A percentile compares a stretch with the other conserved stretches of the same genome.
These are phyloP conservation scores for Capsella rubella DNA, from an alignment of 441 rosid species.

Conservation along the genomic window DNA sequence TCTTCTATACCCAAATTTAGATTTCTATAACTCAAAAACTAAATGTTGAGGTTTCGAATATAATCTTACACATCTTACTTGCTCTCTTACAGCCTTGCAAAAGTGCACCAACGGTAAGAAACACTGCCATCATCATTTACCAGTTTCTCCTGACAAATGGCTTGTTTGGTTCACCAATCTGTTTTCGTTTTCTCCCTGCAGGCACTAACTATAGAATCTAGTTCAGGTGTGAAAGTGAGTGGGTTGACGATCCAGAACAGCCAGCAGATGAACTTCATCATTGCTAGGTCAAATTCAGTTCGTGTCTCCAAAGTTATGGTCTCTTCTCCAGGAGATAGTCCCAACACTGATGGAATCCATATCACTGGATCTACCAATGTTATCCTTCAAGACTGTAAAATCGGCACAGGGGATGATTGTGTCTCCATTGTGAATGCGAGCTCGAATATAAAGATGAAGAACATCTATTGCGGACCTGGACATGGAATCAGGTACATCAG, in stretches of 20 bases:
- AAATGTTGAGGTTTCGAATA: conserved; percentile 71
- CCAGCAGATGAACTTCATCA: conserved; percentile 94
- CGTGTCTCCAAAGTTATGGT: conserved; percentile 67
- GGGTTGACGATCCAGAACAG: conserved; percentile 91
- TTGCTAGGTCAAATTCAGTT: conserved; percentile 68
- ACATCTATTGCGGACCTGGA: conserved; percentile 91
- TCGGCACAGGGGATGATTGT: conserved; percentile 99
- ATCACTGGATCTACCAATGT: conserved; percentile 84
- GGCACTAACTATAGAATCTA: conserved; percentile 94
- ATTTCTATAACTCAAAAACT: background rate
- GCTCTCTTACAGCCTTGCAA: conserved; percentile 79
- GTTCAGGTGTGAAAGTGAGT: conserved; percentile 74
- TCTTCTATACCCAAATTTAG: background rate
- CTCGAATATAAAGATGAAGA: conserved; percentile 84
- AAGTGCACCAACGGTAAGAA: conserved; percentile 87
- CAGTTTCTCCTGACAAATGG: conserved; percentile 22
- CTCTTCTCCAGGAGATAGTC: conserved; percentile 94
- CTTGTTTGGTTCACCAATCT: conserved; percentile 20
- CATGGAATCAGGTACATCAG: conserved; percentile 85
- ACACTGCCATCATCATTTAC: conserved; percentile 32
- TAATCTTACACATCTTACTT: conserved; percentile 45
- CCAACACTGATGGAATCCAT: conserved; percentile 98
- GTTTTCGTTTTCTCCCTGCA: conserved; percentile 46
- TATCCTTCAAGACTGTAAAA: conserved; percentile 81
- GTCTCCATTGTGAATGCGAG: conserved; percentile 89